Percentiles rank a stretch among this genome's conserved stretches.
Conservation (phyloP, 1,284 basidiomycete genomes). For the Ganoderma resinaceum region DNA sequence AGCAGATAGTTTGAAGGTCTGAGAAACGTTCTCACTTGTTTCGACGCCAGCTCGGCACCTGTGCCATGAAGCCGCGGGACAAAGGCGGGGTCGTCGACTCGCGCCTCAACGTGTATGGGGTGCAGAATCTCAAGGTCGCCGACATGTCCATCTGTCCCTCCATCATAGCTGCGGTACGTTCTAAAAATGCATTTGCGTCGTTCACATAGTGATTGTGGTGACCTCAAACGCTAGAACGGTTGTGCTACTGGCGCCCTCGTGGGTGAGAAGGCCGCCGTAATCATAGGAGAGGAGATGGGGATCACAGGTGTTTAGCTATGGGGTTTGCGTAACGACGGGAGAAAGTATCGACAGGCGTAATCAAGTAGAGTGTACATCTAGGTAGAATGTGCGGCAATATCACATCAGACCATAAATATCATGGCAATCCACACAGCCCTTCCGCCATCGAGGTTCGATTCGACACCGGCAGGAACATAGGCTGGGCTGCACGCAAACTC, state of each 20-base stretch:
- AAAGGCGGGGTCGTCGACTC: conserved; percentile 67
- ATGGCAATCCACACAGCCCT: no score
- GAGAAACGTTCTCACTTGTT: background rate
- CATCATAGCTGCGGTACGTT: conserved; percentile 23
- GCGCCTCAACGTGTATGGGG: conserved; percentile 68
- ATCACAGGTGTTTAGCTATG: background rate
- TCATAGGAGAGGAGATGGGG: conserved; percentile 49
- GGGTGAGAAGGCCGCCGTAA: conserved; percentile 56
- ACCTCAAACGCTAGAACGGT: conserved; percentile 45
- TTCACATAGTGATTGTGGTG: background rate
- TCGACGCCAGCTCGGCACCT: conserved; percentile 61
- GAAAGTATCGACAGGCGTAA: no score
- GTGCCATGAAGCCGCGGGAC: conserved; percentile 68
- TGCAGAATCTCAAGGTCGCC: conserved; percentile 64
- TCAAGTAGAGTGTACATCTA: no score
- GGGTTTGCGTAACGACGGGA: no score
- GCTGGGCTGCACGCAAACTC: no score
- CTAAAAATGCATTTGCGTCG: background rate
- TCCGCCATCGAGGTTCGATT: no score
- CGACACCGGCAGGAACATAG: no score
- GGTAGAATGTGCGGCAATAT: no score
- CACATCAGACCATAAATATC: no score
- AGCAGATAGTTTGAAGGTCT: background rate
- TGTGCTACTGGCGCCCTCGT: conserved; percentile 57
- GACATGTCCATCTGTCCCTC: conserved; percentile 50